phyloP scores from a whole-genome alignment of 805 yeast genomes.

The Starmerella geochares region DNA sequence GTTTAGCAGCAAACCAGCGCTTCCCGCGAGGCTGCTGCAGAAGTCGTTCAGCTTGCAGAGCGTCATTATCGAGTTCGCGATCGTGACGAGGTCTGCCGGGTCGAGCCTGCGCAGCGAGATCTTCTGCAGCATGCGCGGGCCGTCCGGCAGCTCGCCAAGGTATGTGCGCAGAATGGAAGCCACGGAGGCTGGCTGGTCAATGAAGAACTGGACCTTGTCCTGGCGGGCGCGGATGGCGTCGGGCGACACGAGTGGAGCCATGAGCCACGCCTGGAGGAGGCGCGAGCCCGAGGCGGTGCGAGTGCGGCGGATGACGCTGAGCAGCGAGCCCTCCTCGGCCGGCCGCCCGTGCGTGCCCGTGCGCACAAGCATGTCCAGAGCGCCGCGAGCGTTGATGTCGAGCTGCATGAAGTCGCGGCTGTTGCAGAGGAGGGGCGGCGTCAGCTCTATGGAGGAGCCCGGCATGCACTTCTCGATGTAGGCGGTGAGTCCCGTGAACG shows the following conservation, averaged over 20 bases:
- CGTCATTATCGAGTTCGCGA: constrained; percentile 36
- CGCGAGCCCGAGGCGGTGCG: constrained; percentile 75
- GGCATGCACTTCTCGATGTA: constrained; percentile 70
- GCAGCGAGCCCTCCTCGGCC: constrained; percentile 47
- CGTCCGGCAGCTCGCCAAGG: constrained; percentile 46
- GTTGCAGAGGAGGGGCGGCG: constrained; percentile 52
- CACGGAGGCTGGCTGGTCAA: constrained; percentile 36
- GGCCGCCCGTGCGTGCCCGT: constrained; percentile 32
- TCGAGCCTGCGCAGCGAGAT: constrained; percentile 36
- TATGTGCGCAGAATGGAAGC: constrained; percentile 48
- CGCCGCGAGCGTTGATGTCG: constrained; percentile 42
- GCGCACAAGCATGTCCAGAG: constrained; percentile 47
- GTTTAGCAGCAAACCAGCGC: not conserved
- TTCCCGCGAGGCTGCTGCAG: not conserved
- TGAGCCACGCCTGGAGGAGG: constrained; percentile 67
- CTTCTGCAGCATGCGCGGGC: constrained; percentile 31
- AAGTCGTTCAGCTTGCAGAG: constrained; percentile 30
- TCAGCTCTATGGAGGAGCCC: constrained; percentile 49
- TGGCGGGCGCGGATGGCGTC: constrained; percentile 50
- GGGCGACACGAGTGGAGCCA: constrained; percentile 61
- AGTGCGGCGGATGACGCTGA: constrained; percentile 62
- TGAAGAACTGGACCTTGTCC: constrained; percentile 39
- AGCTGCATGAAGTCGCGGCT: constrained; percentile 54
- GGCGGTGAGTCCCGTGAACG: constrained; percentile 54
- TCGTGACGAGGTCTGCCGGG: constrained; percentile 38